phyloP scores from a whole-genome alignment of 305 asterid genomes.

The Fraxinus nigra region DNA sequence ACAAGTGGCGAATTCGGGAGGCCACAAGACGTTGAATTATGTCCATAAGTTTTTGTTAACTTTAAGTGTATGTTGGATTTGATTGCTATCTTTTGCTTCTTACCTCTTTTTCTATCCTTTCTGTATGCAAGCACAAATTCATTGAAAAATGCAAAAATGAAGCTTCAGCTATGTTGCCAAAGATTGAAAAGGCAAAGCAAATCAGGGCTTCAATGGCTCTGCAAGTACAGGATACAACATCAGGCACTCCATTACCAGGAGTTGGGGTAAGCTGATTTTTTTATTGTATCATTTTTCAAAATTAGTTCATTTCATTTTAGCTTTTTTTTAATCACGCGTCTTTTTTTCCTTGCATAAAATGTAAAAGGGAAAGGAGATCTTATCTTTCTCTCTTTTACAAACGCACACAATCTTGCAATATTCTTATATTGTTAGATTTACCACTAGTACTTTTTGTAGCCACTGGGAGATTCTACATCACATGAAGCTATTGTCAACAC shows the following conservation, averaged over 20 bases:
- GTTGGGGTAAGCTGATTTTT: conserved; percentile 51
- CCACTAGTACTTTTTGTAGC: conserved; percentile 30
- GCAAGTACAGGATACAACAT: conserved; percentile 49
- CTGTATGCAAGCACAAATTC: conserved; percentile 79
- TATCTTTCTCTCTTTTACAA: conserved; percentile 1
- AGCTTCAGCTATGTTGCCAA: conserved; percentile 88
- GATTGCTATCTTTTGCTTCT: conserved; percentile 23
- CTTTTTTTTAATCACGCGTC: background rate
- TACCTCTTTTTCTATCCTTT: conserved; percentile 16
- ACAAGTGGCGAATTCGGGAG: background rate
- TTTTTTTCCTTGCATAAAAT: conserved; percentile 9
- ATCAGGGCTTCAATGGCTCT: conserved; percentile 63
- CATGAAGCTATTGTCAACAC: conserved; percentile 62
- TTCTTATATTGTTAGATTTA: conserved; percentile 13
- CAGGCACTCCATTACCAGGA: conserved; percentile 55
- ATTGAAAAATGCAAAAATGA: conserved; percentile 88
- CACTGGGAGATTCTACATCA: conserved; percentile 40
- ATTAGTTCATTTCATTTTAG: conserved; percentile 14
- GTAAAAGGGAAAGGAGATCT: conserved; percentile 15
- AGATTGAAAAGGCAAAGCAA: conserved; percentile 85
- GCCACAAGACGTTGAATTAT: conserved; percentile 12
- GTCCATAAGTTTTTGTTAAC: conserved; percentile 14
- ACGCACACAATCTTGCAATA: background rate
- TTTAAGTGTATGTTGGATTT: background rate
- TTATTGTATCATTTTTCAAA: conserved; percentile 10